phyloP scores from a whole-genome alignment of 2,329 filamentous ascomycete genomes.

The Metarhizium brunneum region DNA sequence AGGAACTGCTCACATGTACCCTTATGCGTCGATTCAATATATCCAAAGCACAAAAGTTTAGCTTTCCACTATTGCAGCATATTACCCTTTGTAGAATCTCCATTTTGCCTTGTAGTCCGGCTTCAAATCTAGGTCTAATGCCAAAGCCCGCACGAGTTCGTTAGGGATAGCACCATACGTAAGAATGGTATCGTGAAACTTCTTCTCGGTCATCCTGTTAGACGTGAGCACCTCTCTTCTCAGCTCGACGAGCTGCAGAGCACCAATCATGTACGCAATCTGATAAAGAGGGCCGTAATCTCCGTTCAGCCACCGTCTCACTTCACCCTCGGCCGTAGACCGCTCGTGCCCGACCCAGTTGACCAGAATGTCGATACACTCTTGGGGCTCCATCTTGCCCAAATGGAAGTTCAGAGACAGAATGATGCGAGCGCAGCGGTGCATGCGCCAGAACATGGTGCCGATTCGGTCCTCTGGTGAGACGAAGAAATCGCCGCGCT shows the following conservation, averaged over 20 bases:
- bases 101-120: conserved; percentile 36
- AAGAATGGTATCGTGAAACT: conserved; percentile 46
- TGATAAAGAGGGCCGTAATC: conserved; percentile 51
- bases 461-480: conserved; percentile 43
- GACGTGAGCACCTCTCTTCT: conserved; percentile 34
- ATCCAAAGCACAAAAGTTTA: too few relatives aligned
- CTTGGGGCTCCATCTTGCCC: conserved; percentile 39
- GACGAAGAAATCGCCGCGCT: conserved; percentile 39
- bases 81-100: conserved; percentile 33
- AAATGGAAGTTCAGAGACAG: conserved; percentile 52
- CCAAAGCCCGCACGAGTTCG: conserved; percentile 40
- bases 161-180: conserved; percentile 43
- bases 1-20: too few relatives aligned
- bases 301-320: conserved; percentile 45
- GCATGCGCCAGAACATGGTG: conserved; percentile 51
- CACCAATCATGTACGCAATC: conserved; percentile 50
- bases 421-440: conserved; percentile 49
- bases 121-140: conserved; percentile 30
- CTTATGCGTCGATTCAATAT: too few relatives aligned
- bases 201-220: conserved; percentile 35
- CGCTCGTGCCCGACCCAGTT: conserved; percentile 48
- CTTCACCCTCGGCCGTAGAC: conserved; percentile 50
- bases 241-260: conserved; percentile 44
- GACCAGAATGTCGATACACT: conserved; percentile 49
- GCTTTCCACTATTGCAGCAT: neutral